phyloP scores from a whole-genome alignment of 2,329 filamentous ascomycete species.

The Sclerotinia glacialis region DNA sequence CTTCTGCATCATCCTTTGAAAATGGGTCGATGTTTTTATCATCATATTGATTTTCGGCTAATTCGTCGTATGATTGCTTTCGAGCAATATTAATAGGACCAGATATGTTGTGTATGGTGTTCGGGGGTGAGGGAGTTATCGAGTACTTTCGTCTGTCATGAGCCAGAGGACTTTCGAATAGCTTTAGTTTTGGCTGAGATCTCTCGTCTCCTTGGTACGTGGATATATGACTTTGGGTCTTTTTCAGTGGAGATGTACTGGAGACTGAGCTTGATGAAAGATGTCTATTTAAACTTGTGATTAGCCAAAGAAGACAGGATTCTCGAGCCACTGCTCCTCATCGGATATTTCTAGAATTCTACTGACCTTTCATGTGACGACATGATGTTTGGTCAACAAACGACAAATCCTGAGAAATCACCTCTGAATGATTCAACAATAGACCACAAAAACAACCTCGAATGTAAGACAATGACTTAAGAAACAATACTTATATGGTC shows the following conservation, averaged over 20 bases:
- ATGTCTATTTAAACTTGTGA: not conserved
- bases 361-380: constrained; percentile 1
- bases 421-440: not conserved
- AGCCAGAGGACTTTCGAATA: constrained; percentile 27
- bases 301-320: not conserved
- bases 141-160: constrained; percentile 20
- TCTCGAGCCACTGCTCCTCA: not conserved
- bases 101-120: not conserved
- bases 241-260: not conserved
- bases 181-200: constrained; percentile 24
- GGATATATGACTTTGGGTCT: not conserved
- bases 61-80: not conserved
- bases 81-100: constrained; percentile 8
- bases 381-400: not conserved
- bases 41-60: not conserved
- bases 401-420: no score
- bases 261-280: not conserved
- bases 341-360: not conserved
- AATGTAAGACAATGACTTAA: not conserved
- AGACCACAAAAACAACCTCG: not conserved
- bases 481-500: not conserved
- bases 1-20: constrained; percentile 8
- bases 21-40: constrained; percentile 7
- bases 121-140: not conserved
- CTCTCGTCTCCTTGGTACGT: not conserved